phyloP scores from a whole-genome alignment of 2,329 filamentous ascomycete species.

The Calonectria crousiana region DNA sequence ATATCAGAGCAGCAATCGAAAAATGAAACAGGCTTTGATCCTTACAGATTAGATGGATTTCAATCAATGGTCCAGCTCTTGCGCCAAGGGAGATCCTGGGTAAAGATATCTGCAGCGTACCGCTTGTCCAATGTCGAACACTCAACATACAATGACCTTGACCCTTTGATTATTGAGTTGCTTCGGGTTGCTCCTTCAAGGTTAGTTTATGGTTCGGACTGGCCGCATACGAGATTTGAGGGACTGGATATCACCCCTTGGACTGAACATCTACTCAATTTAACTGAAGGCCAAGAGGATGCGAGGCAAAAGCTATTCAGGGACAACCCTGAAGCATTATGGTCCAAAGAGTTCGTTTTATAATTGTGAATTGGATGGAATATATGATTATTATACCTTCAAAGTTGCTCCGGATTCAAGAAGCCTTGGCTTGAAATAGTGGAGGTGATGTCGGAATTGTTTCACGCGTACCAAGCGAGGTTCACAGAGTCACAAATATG shows the following conservation, averaged over 20 bases:
- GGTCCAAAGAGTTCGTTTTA: not conserved
- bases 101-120: not conserved
- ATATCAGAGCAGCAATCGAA: not conserved
- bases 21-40: not conserved
- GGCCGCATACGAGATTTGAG: constrained; percentile 9
- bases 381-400: not conserved
- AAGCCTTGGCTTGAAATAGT: too few species aligned
- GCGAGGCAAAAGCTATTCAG: not conserved
- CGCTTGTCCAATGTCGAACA: not conserved
- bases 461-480: too few species aligned
- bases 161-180: not conserved
- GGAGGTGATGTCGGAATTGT: too few species aligned
- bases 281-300: not conserved
- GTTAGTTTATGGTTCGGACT: not conserved
- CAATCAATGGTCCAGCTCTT: not conserved
- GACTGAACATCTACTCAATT: not conserved
- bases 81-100: not conserved
- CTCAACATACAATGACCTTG: not conserved
- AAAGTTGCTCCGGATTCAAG: not conserved
- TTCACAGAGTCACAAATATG: too few species aligned
- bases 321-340: not conserved
- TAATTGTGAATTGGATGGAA: not conserved
- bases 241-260: constrained; percentile 6
- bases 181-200: not conserved
- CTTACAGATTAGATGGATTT: not conserved